Base-by-base conservation (phyloP, 225 moss, liverwort and hornwort species). In the Anthoceros angustus region DNA sequence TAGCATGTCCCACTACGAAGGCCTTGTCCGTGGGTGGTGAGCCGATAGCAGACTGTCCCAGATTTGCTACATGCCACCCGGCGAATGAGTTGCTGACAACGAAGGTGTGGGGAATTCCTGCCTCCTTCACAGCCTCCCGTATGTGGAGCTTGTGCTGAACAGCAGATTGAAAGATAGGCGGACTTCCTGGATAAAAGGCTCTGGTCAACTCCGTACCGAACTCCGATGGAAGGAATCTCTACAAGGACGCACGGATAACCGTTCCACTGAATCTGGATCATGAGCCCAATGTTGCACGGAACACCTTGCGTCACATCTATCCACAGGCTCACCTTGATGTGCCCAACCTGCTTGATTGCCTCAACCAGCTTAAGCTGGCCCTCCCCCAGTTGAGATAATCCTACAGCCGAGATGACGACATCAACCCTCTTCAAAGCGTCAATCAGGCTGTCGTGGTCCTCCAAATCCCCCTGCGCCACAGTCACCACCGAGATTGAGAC, bases 161-260 rank as follows among this genome's bases (percentile, higher is more conserved):
- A 32, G 32, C 32, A 32, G 32, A 32, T 1, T 32, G 32, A 1
- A 32, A 32, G 32, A 32, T 32, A 32, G 32, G 32, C 4, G 4
- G 32, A 32, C 32, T 32, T 32, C 32, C 32, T 32, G 32, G 32
- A 32, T 32, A 18, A 40, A 16, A 5, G 14, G 10, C 32, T 18
- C 45, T 18, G 1, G 74, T 10, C 4, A 66, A 24, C 43, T 78
- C 66, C 21, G 69, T 21, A 25, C 74, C 74, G 40, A 72, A 78
- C 25, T 78, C 78, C 16, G 78, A 67, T 0, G 78, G 74, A 25
- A 74, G 12, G 62, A 78, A 78, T 63, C 74, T 71, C 76, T 80
- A 65, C 25, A 43, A 16, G 45, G 12, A 42, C 38, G 24, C 8
- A 15, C 39, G 38, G 40, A 6, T 10, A 21, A 10, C 5, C 38